Percentiles rank a stretch among this genome's conserved stretches.
Evolutionary conservation across 2,329 filamentous ascomycete species (phyloP).

Genomic region (Dissoconium aciculare): DNA sequence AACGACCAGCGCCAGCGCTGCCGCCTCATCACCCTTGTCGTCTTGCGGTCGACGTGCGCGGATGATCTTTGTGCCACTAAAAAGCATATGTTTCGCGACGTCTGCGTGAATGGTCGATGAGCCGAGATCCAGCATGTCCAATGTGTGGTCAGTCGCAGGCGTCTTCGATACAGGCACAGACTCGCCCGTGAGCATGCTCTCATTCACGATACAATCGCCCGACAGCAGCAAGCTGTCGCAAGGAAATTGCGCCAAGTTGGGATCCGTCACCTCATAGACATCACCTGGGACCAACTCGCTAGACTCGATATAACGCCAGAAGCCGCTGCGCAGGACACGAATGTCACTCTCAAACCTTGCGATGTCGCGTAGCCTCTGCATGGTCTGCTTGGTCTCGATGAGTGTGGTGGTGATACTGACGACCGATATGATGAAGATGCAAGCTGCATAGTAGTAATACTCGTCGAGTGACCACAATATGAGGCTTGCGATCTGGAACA

Average conservation of each 20-base stretch:
- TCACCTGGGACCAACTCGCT: conserved; percentile 86
- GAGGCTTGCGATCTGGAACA: conserved; percentile 92
- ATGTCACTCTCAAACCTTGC: conserved; percentile 93
- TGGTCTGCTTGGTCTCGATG: conserved; percentile 81
- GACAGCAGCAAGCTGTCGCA: conserved; percentile 83
- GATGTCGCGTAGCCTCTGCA: conserved; percentile 78
- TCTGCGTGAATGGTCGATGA: conserved; percentile 72
- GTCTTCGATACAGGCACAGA: conserved; percentile 92
- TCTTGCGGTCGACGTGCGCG: conserved; percentile 79
- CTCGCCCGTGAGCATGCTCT: conserved; percentile 96
- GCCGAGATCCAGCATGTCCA: conserved; percentile 61
- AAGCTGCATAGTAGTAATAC: conserved; percentile 94
- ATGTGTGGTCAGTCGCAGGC: conserved; percentile 64
- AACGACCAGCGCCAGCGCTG: conserved; percentile 79
- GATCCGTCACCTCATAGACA: conserved; percentile 92
- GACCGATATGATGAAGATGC: conserved; percentile 88
- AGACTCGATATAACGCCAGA: conserved; percentile 82
- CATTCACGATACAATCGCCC: conserved; percentile 95
- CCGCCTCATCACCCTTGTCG: conserved; percentile 70
- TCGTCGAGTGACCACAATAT: conserved; percentile 88
- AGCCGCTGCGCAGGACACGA: conserved; percentile 80
- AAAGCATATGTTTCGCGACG: conserved; percentile 77
- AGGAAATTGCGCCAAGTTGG: conserved; percentile 71
- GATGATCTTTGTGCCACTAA: conserved; percentile 90
- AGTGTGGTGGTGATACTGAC: conserved; percentile 83